A percentile compares a stretch with the other conserved stretches of the same genome.
Conservation (phyloP, 2,329 filamentous ascomycete species). For the Stemphylium beticola region DNA sequence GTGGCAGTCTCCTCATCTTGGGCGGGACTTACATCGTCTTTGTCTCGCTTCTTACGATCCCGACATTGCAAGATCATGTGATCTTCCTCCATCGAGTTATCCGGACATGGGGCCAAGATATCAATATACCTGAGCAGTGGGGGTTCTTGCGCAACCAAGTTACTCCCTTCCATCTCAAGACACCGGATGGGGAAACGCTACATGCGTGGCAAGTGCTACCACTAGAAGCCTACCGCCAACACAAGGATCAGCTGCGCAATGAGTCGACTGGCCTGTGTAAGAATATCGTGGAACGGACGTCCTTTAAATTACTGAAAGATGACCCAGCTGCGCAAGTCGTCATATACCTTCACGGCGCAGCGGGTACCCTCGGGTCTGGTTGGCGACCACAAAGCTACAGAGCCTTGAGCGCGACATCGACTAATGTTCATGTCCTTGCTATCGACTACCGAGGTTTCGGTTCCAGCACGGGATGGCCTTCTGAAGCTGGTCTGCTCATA, state of each 20-base stretch:
- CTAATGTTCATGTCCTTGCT: conserved; percentile 63
- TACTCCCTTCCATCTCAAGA: conserved; percentile 56
- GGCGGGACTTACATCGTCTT: conserved; percentile 51
- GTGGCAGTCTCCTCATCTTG: conserved; percentile 26
- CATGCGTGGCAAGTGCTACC: conserved; percentile 61
- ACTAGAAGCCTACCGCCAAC: conserved; percentile 53
- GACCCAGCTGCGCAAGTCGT: conserved; percentile 70
- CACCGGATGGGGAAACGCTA: conserved; percentile 50
- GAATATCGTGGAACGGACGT: conserved; percentile 63
- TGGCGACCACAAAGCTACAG: conserved; percentile 64
- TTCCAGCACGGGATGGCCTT: conserved; percentile 59
- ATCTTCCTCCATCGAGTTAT: conserved; percentile 63
- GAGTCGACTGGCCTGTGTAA: conserved; percentile 56
- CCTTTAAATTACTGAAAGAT: conserved; percentile 66
- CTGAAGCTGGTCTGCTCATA: conserved; percentile 60
- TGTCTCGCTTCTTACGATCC: conserved; percentile 55
- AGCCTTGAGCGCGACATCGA: conserved; percentile 57
- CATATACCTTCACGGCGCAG: conserved; percentile 66
- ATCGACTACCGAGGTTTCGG: conserved; percentile 70
- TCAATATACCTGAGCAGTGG: conserved; percentile 57
- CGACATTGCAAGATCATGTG: conserved; percentile 60
- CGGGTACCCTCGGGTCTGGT: conserved; percentile 63
- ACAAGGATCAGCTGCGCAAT: conserved; percentile 49
- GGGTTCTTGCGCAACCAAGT: conserved; percentile 59
- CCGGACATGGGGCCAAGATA: conserved; percentile 62